Conservation (phyloP, 2,329 filamentous ascomycete genomes). For the Bipolaris zeicola region DNA sequence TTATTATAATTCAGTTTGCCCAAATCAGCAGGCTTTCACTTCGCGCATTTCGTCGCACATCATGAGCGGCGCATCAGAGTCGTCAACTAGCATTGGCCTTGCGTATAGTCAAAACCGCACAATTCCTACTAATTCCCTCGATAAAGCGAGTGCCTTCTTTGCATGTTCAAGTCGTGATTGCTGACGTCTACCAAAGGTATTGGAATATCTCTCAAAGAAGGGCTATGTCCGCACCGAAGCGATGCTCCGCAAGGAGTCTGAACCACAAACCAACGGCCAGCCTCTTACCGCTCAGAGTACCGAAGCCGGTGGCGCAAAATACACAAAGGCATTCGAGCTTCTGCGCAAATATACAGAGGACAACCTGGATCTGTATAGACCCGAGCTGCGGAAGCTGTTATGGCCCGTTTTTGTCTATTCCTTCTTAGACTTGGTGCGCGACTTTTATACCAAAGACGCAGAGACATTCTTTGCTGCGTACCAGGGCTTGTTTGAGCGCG, state of each 20-base stretch:
- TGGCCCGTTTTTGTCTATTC: conserved; percentile 97
- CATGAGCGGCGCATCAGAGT: not conserved
- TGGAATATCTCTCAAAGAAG: conserved; percentile 94
- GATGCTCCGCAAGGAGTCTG: conserved; percentile 87
- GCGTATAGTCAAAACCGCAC: not conserved
- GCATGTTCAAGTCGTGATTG: not conserved
- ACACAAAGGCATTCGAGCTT: conserved; percentile 73
- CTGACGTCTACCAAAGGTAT: conserved; percentile 62
- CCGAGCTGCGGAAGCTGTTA: conserved; percentile 83
- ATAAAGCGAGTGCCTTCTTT: not conserved
- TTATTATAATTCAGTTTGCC: not conserved
- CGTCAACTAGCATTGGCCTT: not conserved
- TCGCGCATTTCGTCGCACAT: not conserved
- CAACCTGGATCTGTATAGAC: conserved; percentile 89
- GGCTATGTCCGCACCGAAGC: conserved; percentile 93
- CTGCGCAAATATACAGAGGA: conserved; percentile 86
- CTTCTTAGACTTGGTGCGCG: conserved; percentile 77
- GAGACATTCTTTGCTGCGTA: conserved; percentile 74
- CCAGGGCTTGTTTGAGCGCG: conserved; percentile 71
- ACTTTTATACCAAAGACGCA: conserved; percentile 73
- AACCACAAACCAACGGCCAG: conserved; percentile 80
- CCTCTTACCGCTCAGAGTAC: conserved; percentile 70
- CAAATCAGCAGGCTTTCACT: not conserved
- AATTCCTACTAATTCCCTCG: not conserved
- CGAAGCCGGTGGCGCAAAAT: conserved; percentile 75